Percentiles rank a stretch among this genome's conserved stretches.
These are phyloP conservation scores for Coemansia biformis DNA, from an alignment of 192 early-diverging fungal species.

Conservation along the genomic window DNA sequence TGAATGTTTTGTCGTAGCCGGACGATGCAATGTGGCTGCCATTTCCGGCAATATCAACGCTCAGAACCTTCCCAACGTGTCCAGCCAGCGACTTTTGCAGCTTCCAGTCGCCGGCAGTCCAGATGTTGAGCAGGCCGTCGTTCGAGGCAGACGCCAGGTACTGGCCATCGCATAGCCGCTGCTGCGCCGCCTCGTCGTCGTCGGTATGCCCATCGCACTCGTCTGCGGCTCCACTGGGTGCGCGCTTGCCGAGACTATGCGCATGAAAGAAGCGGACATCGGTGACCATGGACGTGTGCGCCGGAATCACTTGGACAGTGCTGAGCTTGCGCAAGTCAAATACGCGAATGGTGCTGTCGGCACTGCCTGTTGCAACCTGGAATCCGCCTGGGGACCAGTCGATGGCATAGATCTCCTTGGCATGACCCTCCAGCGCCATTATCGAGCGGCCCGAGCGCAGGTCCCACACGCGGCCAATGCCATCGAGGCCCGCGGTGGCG, in stretches of 20 bases:
- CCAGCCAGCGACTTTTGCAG: slow-evolving; percentile 81
- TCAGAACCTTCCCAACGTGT: slow-evolving; percentile 85
- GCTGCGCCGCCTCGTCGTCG: too few species aligned
- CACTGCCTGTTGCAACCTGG: slow-evolving; percentile 84
- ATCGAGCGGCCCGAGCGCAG: slow-evolving; percentile 84
- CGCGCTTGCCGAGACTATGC: too few species aligned
- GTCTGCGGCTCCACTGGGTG: too few species aligned
- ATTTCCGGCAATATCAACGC: slow-evolving; percentile 74
- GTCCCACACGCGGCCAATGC: slow-evolving; percentile 95
- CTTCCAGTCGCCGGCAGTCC: slow-evolving; percentile 91
- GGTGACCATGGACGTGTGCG: slow-evolving; percentile 85
- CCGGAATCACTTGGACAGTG: slow-evolving; percentile 77
- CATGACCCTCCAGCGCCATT: slow-evolving; percentile 84
- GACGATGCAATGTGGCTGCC: slow-evolving; percentile 79
- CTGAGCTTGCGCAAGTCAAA: slow-evolving; percentile 85
- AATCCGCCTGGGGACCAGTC: slow-evolving; percentile 94
- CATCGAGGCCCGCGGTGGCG: slow-evolving; percentile 86
- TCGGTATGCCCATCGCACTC: too few species aligned
- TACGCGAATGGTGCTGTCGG: slow-evolving; percentile 85
- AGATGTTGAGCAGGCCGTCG: slow-evolving; percentile 89
- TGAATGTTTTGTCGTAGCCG: slow-evolving; percentile 92
- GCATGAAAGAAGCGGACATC: slow-evolving; percentile 67
- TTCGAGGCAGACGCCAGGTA: slow-evolving; percentile 78
- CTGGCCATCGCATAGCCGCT: too few species aligned
- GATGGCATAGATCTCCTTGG: slow-evolving; percentile 79